Percentiles rank a stretch among this genome's conserved stretches.
phyloP scores from a whole-genome alignment of 192 early-diverging fungal genomes.

The Coemansia guatemalensis region DNA sequence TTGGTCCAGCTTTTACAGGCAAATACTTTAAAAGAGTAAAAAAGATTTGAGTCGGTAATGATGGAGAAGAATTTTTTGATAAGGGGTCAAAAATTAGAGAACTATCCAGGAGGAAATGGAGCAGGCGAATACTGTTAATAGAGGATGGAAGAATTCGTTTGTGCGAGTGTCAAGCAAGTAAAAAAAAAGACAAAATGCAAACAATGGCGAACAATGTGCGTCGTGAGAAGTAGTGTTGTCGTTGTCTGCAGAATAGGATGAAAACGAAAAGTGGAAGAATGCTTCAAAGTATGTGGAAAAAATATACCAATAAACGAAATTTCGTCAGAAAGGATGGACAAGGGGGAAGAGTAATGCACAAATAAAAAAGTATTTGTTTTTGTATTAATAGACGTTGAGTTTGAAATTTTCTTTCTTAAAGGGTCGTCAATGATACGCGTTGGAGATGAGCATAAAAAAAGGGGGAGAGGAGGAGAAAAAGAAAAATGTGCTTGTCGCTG shows the following conservation, averaged over 20 bases:
- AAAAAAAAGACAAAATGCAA: slow-evolving; percentile 2
- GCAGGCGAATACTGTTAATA: background rate
- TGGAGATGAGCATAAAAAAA: background rate
- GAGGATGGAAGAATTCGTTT: background rate
- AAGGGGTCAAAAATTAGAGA: background rate
- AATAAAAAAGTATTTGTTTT: background rate
- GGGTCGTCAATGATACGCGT: background rate
- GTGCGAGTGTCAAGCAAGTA: background rate
- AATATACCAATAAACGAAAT: background rate
- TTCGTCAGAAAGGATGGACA: background rate
- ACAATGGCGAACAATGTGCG: background rate
- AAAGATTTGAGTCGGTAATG: background rate
- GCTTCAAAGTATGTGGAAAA: background rate
- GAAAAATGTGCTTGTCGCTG: background rate
- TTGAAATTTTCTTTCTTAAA: background rate
- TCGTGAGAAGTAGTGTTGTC: background rate
- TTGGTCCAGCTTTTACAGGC: background rate
- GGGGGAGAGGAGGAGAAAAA: background rate
- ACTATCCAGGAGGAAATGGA: slow-evolving; percentile 3
- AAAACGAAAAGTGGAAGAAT: slow-evolving; percentile 5
- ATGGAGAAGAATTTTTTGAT: background rate
- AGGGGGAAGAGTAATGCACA: background rate
- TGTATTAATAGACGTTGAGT: background rate
- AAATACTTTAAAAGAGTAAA: background rate
- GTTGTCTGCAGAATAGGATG: background rate